Conservation (phyloP, 768 basidiomycete genomes). For the Rossbeevera mucosa region DNA sequence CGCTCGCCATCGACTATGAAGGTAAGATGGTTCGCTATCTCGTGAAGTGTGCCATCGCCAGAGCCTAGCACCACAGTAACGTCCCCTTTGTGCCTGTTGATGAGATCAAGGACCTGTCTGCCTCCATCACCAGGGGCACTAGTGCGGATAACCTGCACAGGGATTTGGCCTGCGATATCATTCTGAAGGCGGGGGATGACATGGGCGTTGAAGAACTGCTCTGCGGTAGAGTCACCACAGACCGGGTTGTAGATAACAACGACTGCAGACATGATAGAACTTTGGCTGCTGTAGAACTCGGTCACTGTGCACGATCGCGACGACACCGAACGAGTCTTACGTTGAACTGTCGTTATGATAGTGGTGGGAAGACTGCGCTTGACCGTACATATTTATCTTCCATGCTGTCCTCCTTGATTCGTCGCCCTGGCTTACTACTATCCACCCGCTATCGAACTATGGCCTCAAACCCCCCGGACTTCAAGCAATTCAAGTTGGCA, state of each 20-base stretch:
- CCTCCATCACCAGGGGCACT: constrained; percentile 53
- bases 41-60: constrained; percentile 91
- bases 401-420: constrained; percentile 17
- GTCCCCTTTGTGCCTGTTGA: constrained; percentile 30
- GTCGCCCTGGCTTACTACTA: constrained; percentile 1
- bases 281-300: background rate
- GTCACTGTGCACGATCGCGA: background rate
- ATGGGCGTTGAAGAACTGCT: constrained; percentile 50
- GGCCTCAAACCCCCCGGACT: constrained; percentile 32
- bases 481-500: constrained; percentile 80
- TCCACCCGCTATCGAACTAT: constrained; percentile 16
- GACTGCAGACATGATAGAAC: constrained; percentile 44
- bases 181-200: constrained; percentile 61
- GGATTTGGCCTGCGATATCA: constrained; percentile 27
- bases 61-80: constrained; percentile 62
- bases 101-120: constrained; percentile 36
- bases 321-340: constrained; percentile 3
- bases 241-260: constrained; percentile 75
- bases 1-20: constrained; percentile 15
- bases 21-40: constrained; percentile 65
- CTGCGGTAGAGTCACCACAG: constrained; percentile 57
- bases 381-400: background rate
- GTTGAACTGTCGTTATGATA: background rate
- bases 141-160: constrained; percentile 44
- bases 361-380: background rate